Conservation (phyloP, 176 grass and related monocot genomes). For the Oryza glumipatula region DNA sequence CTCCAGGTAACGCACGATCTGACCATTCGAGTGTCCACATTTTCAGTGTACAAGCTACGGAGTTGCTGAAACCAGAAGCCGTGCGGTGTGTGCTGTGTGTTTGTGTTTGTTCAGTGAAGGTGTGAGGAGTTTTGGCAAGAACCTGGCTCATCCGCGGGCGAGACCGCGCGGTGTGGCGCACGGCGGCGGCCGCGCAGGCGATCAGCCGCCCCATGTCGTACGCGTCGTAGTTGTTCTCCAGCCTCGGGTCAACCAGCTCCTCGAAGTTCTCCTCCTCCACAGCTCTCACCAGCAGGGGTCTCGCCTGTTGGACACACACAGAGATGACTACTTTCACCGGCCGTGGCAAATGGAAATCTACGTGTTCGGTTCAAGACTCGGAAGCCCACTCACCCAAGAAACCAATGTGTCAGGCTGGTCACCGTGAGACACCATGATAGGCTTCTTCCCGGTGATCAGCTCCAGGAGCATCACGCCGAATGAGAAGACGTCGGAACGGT, state of each 20-base stretch:
- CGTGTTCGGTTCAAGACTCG: not conserved
- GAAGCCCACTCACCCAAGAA: constrained; percentile 58
- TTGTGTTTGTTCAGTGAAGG: not conserved
- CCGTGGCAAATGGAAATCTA: not conserved
- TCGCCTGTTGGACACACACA: constrained; percentile 49
- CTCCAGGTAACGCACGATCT: constrained; percentile 87
- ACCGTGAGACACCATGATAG: constrained; percentile 44
- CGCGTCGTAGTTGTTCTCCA: constrained; percentile 65
- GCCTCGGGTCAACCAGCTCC: constrained; percentile 55
- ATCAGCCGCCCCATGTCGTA: constrained; percentile 74
- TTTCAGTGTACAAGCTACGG: not conserved
- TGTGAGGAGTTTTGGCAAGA: not conserved
- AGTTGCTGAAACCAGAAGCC: not conserved
- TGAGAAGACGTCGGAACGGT: constrained; percentile 85
- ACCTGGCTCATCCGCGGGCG: constrained; percentile 87
- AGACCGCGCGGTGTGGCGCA: constrained; percentile 63
- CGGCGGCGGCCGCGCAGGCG: constrained; percentile 75
- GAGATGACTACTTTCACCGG: not conserved
- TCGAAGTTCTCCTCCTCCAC: constrained; percentile 62
- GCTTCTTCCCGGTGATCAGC: constrained; percentile 75
- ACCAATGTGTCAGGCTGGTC: constrained; percentile 53
- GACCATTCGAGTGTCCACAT: not conserved
- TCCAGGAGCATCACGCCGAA: constrained; percentile 90
- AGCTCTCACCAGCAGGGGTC: constrained; percentile 58
- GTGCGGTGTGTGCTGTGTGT: not conserved